A percentile compares a stretch with the other conserved stretches of the same genome.
phyloP scores from a whole-genome alignment of 352 stramenopile genomes.

The Halophytophthora batemanensis region DNA sequence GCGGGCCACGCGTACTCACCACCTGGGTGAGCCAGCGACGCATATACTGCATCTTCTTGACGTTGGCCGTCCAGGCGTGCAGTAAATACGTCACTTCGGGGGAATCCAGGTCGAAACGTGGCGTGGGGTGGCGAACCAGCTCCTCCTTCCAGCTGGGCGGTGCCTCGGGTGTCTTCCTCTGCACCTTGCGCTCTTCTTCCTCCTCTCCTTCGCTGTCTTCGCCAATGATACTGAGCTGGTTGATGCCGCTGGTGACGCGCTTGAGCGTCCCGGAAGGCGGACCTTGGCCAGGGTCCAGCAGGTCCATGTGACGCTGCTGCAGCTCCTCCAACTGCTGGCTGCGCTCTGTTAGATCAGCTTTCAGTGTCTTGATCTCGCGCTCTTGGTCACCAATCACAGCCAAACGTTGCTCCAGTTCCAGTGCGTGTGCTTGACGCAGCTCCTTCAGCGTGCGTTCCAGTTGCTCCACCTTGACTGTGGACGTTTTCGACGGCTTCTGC shows the following conservation, averaged over 20 bases:
- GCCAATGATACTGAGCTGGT: conserved; percentile 26
- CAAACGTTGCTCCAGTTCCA: conserved; percentile 52
- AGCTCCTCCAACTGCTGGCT: conserved; percentile 23
- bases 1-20: conserved; percentile 24
- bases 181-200: conserved; percentile 17
- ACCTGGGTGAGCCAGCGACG: conserved; percentile 64
- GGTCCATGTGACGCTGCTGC: conserved; percentile 28
- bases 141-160: conserved; percentile 55
- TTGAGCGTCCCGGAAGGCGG: conserved; percentile 12
- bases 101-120: conserved; percentile 69
- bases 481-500: conserved; percentile 10
- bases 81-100: conserved; percentile 75
- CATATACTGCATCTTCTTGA: conserved; percentile 67
- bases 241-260: conserved; percentile 16
- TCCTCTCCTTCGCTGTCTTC: conserved; percentile 13
- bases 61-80: conserved; percentile 56
- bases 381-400: conserved; percentile 67
- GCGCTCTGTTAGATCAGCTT: conserved; percentile 23
- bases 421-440: conserved; percentile 23
- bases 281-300: conserved; percentile 31
- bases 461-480: conserved; percentile 31
- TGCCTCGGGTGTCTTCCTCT: conserved; percentile 5
- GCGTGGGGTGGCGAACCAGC: conserved; percentile 64
- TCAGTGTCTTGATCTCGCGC: conserved; percentile 41
- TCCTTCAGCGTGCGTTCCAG: conserved; percentile 40